These are phyloP conservation scores for Populus ilicifolia DNA, from an alignment of 345 rosid species.

Conservation along the genomic window DNA sequence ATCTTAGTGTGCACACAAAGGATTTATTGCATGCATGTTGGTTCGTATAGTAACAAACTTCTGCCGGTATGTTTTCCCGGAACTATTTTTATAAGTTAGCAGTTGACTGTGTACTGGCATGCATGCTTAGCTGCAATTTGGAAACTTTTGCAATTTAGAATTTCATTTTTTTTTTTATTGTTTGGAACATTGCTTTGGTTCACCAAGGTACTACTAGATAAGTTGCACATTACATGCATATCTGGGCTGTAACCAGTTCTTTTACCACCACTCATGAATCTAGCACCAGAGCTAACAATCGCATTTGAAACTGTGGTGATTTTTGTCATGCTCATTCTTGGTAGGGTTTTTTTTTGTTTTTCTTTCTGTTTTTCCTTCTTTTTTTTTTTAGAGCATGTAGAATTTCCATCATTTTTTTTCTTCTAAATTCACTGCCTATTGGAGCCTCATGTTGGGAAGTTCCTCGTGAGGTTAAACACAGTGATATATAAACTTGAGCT, in stretches of 20 bases:
- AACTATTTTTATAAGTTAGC: neutral
- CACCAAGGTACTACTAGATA: neutral
- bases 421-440: constrained; percentile 45
- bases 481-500: constrained; percentile 51
- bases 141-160: neutral
- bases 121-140: neutral
- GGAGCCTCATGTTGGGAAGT: constrained; percentile 45
- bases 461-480: constrained; percentile 51
- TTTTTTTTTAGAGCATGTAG: neutral
- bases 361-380: too few species aligned
- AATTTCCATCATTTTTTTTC: neutral
- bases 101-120: neutral
- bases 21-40: neutral
- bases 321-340: neutral
- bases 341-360: neutral
- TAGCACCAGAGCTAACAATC: neutral
- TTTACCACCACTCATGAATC: neutral
- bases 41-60: neutral
- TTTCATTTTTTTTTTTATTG: neutral
- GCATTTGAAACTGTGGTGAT: neutral
- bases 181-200: neutral
- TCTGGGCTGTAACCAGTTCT: neutral
- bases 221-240: neutral
- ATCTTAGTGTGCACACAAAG: neutral
- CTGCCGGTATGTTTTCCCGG: neutral